phyloP scores from a whole-genome alignment of 495 filamentous ascomycete species.

The Gamarada debralockiae region DNA sequence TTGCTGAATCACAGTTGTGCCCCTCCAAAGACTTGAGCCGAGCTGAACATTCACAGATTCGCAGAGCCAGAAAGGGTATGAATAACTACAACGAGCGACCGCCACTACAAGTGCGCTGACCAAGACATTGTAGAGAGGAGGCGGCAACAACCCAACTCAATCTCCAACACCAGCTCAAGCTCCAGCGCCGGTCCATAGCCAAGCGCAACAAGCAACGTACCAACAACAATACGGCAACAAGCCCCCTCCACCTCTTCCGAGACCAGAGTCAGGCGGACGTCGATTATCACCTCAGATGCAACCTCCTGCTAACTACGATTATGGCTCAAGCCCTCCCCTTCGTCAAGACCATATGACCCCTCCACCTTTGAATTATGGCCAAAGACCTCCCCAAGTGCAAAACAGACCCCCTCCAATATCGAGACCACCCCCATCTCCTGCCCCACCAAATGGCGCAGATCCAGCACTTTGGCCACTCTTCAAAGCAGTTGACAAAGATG shows the following conservation, averaged over 20 bases:
- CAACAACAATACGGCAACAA: slow-evolving; percentile 28
- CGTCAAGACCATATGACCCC: slow-evolving; percentile 32
- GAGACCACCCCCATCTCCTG: slow-evolving; percentile 46
- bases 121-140: neutral
- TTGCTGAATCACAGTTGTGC: slow-evolving; percentile 20
- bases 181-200: slow-evolving; percentile 9
- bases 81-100: neutral
- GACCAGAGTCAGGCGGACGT: slow-evolving; percentile 6
- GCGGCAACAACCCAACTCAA: slow-evolving; percentile 13
- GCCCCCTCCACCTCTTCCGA: slow-evolving; percentile 28
- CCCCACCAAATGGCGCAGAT: slow-evolving; percentile 61
- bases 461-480: slow-evolving; percentile 81
- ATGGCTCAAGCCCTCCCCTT: slow-evolving; percentile 14
- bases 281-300: slow-evolving; percentile 23
- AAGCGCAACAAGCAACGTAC: slow-evolving; percentile 28
- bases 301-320: slow-evolving; percentile 21
- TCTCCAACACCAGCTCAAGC: slow-evolving; percentile 20
- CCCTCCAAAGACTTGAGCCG: neutral
- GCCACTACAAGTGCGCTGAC: neutral
- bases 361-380: slow-evolving; percentile 37
- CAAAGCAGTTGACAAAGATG: slow-evolving; percentile 82
- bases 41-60: slow-evolving; percentile 54
- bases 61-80: slow-evolving; percentile 90
- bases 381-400: slow-evolving; percentile 34
- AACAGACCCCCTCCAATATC: slow-evolving; percentile 16